Evolutionary conservation across 768 basidiomycete genomes (phyloP).

Genomic region (Russula olivacea): DNA sequence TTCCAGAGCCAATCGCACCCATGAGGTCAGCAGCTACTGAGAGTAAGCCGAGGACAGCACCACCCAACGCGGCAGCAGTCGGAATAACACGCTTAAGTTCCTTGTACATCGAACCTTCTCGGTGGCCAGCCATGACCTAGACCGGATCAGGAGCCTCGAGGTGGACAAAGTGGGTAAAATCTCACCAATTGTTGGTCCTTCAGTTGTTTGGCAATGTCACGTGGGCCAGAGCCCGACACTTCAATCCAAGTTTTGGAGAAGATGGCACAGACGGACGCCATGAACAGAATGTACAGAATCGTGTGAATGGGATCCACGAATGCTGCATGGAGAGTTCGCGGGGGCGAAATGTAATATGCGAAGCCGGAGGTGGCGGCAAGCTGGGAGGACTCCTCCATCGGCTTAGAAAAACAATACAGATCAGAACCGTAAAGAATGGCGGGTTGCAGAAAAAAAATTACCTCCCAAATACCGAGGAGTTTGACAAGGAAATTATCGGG

Average conservation of each 20-base stretch:
- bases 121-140: constrained; percentile 76
- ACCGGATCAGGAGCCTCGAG: not conserved
- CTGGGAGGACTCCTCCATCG: constrained; percentile 90
- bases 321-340: constrained; percentile 85
- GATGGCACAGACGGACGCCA: constrained; percentile 88
- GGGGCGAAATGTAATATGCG: constrained; percentile 97
- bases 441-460: constrained; percentile 34
- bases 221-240: constrained; percentile 90
- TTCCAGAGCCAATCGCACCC: constrained; percentile 94
- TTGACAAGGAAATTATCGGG: constrained; percentile 85
- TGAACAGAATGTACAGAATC: constrained; percentile 83
- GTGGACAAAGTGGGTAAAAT: not conserved
- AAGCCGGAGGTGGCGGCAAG: constrained; percentile 86
- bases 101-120: constrained; percentile 98
- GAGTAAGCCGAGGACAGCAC: constrained; percentile 90
- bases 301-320: constrained; percentile 94
- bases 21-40: constrained; percentile 90
- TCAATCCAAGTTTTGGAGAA: constrained; percentile 99
- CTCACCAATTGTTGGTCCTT: constrained; percentile 95
- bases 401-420: constrained; percentile 41
- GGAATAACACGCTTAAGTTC: constrained; percentile 97
- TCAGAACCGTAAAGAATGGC: constrained; percentile 8
- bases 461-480: constrained; percentile 98
- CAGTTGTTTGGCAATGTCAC: constrained; percentile 95
- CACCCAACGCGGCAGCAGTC: constrained; percentile 94